Conservation (phyloP, 2,329 filamentous ascomycete genomes). For the Ophioceras dolichostomum region DNA sequence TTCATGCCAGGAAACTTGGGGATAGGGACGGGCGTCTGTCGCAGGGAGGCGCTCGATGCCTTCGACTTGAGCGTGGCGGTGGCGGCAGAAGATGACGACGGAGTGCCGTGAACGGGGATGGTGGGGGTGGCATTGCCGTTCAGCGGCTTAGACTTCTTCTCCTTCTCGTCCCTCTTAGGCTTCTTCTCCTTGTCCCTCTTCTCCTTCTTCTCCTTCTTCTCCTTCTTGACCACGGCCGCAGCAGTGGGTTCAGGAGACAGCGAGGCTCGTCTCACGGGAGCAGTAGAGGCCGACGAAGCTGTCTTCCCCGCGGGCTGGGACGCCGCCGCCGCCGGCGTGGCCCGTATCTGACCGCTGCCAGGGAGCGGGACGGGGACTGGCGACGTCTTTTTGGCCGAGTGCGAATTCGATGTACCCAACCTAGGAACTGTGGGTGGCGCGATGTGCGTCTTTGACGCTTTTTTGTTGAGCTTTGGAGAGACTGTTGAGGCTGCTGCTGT, state of each 20-base stretch:
- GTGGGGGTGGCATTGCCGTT: too few relatives aligned
- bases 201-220: constrained; percentile 6
- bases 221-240: constrained; percentile 2
- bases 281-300: background rate
- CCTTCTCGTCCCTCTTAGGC: background rate
- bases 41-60: constrained; percentile 1
- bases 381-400: background rate
- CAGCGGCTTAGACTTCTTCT: background rate
- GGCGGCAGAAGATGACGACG: too few relatives aligned
- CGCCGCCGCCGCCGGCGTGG: background rate
- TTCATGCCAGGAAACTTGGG: constrained; percentile 3
- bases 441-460: background rate
- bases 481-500: too few relatives aligned
- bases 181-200: background rate
- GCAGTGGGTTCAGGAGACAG: too few relatives aligned
- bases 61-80: too few relatives aligned
- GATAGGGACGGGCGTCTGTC: constrained; percentile 7
- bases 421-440: background rate
- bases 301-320: background rate
- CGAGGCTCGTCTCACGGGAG: too few relatives aligned
- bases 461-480: too few relatives aligned
- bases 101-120: too few relatives aligned
- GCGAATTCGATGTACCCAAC: background rate
- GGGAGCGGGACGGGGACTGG: background rate
- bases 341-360: too few relatives aligned